Evolutionary conservation across 2,329 filamentous ascomycete species (phyloP).

Genomic region (Lecanoromycetidae sp.): DNA sequence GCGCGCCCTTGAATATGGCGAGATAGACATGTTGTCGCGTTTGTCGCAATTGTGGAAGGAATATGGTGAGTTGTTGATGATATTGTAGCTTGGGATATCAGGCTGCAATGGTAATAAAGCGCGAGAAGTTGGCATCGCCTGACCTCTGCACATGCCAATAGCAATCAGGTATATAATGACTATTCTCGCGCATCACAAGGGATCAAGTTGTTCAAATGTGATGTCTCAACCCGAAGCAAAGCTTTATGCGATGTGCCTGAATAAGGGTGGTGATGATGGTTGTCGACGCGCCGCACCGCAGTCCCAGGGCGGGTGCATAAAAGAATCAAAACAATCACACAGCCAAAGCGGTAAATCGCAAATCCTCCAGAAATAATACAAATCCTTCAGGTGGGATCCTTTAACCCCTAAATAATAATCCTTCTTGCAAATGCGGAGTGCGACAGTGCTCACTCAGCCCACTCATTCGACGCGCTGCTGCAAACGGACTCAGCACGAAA

Average conservation of each 20-base stretch:
- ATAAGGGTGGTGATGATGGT: too few relatives aligned
- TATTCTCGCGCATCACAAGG: neutral
- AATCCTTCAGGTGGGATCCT: neutral
- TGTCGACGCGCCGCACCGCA: too few relatives aligned
- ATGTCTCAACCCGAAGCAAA: too few relatives aligned
- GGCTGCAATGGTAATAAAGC: slow-evolving; percentile 1
- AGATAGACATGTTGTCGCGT: slow-evolving; percentile 8
- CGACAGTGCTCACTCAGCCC: neutral
- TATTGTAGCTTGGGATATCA: slow-evolving; percentile 3
- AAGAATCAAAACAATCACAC: too few relatives aligned
- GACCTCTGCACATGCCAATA: neutral
- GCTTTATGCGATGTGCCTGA: too few relatives aligned
- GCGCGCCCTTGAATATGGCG: neutral
- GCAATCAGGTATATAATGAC: neutral
- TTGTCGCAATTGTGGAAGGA: neutral
- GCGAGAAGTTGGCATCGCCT: slow-evolving; percentile 4
- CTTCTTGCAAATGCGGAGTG: neutral
- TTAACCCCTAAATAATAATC: neutral
- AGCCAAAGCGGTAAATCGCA: too few relatives aligned
- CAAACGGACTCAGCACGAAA: neutral
- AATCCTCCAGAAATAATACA: neutral
- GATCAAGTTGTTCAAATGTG: too few relatives aligned
- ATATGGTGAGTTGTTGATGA: neutral
- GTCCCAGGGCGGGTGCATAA: too few relatives aligned
- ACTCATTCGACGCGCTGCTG: neutral